These are phyloP conservation scores for Peronospora belbahrii DNA, from an alignment of 352 stramenopile species.

Conservation along the genomic window DNA sequence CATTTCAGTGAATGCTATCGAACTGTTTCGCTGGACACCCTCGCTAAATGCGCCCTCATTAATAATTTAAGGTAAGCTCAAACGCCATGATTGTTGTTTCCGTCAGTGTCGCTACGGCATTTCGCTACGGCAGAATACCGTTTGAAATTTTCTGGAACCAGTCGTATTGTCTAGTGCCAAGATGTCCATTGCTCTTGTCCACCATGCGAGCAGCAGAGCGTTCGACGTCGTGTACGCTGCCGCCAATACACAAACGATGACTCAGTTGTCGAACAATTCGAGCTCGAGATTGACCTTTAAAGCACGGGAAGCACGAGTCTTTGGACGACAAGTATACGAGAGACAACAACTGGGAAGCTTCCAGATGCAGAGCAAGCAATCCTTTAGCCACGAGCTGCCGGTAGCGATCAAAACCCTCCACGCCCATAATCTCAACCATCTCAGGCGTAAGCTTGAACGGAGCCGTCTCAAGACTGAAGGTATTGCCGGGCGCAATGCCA, in stretches of 20 bases:
- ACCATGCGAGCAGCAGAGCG: slow-evolving; percentile 51
- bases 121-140: slow-evolving; percentile 49
- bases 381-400: slow-evolving; percentile 88
- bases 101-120: too few relatives aligned
- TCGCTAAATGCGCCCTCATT: neutral
- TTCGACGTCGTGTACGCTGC: slow-evolving; percentile 45
- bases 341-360: slow-evolving; percentile 89
- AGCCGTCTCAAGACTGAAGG: slow-evolving; percentile 94
- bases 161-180: slow-evolving; percentile 81
- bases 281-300: slow-evolving; percentile 40
- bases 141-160: slow-evolving; percentile 85
- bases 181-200: slow-evolving; percentile 66
- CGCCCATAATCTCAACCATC: slow-evolving; percentile 92
- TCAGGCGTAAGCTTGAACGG: slow-evolving; percentile 98
- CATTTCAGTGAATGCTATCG: neutral
- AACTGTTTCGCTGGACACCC: neutral
- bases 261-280: slow-evolving; percentile 42
- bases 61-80: neutral
- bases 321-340: slow-evolving; percentile 87
- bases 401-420: slow-evolving; percentile 86
- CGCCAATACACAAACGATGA: slow-evolving; percentile 51
- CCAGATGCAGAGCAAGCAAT: slow-evolving; percentile 90
- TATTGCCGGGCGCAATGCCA: slow-evolving; percentile 93
- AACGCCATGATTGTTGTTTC: neutral
- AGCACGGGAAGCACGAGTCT: slow-evolving; percentile 92